These are phyloP conservation scores for Zymoseptoria brevis DNA, from an alignment of 2,329 filamentous ascomycete genomes.

Conservation along the genomic window DNA sequence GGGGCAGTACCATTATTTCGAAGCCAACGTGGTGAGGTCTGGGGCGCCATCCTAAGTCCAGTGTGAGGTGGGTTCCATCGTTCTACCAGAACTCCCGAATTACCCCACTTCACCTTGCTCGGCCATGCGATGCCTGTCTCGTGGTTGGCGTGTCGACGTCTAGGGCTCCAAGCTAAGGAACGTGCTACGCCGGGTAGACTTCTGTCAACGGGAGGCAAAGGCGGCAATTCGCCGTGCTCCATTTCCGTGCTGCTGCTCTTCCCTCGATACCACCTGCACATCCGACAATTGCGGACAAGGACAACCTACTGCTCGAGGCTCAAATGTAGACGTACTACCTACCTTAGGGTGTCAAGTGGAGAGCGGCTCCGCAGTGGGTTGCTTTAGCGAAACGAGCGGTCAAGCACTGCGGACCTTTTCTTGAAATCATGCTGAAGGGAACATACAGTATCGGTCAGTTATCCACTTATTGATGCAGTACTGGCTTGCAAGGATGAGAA, in stretches of 20 bases:
- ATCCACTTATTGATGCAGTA: too few relatives aligned
- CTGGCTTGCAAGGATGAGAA: too few relatives aligned
- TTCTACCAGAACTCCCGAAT: background rate
- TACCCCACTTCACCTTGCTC: background rate
- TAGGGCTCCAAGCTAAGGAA: background rate
- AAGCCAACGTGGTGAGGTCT: background rate
- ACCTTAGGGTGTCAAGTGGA: background rate
- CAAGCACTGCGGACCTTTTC: background rate
- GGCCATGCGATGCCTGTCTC: background rate
- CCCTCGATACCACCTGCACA: too few relatives aligned
- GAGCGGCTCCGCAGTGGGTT: background rate
- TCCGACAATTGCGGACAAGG: background rate
- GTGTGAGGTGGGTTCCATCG: background rate
- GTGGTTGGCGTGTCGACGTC: background rate
- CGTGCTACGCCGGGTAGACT: background rate
- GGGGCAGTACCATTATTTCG: too few relatives aligned
- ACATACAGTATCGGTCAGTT: background rate
- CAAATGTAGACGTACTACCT: background rate
- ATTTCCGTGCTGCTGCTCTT: too few relatives aligned
- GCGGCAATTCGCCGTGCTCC: background rate
- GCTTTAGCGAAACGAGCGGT: background rate
- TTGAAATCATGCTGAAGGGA: background rate
- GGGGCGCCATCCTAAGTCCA: too few relatives aligned
- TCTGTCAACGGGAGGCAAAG: background rate
- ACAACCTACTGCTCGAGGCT: background rate